phyloP scores from a whole-genome alignment of 257 asterid species.

The Dorcoceras hygrometricum region DNA sequence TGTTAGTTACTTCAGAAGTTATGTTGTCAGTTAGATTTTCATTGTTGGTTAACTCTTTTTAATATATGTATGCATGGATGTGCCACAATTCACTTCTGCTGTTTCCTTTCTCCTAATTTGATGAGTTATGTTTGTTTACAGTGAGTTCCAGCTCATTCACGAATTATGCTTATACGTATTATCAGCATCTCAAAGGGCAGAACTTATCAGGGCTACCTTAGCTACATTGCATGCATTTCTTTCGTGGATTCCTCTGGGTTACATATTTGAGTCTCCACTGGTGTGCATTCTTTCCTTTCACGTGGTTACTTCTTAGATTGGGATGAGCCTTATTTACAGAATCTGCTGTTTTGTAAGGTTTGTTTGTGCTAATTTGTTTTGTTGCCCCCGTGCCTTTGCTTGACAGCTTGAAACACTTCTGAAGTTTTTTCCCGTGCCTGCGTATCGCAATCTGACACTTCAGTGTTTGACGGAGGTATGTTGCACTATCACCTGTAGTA shows the following conservation, averaged over 20 bases:
- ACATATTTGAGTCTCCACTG: slow-evolving; percentile 95
- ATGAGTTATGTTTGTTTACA: slow-evolving; percentile 35
- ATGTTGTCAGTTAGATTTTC: neutral
- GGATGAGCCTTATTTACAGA: neutral
- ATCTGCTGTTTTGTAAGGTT: slow-evolving; percentile 13
- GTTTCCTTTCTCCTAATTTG: slow-evolving; percentile 9
- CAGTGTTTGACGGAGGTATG: slow-evolving; percentile 95
- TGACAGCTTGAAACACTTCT: slow-evolving; percentile 86
- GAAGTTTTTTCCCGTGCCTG: slow-evolving; percentile 66
- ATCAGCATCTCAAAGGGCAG: slow-evolving; percentile 91
- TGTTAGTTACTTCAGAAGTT: neutral
- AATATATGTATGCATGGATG: neutral
- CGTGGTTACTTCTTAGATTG: slow-evolving; percentile 24
- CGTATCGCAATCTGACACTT: slow-evolving; percentile 87
- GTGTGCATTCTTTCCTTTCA: slow-evolving; percentile 46
- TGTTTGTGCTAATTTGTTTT: slow-evolving; percentile 17
- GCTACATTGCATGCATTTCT: slow-evolving; percentile 95
- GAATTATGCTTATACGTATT: slow-evolving; percentile 89
- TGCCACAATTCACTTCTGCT: slow-evolving; percentile 3
- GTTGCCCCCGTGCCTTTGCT: slow-evolving; percentile 24
- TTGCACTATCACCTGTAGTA: neutral
- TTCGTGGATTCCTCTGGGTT: slow-evolving; percentile 98
- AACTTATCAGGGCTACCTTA: slow-evolving; percentile 91
- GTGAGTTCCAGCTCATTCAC: slow-evolving; percentile 96
- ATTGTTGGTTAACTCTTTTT: slow-evolving; percentile 10